phyloP scores from a whole-genome alignment of 2,329 filamentous ascomycete genomes.

The Macrophomina phaseolina region DNA sequence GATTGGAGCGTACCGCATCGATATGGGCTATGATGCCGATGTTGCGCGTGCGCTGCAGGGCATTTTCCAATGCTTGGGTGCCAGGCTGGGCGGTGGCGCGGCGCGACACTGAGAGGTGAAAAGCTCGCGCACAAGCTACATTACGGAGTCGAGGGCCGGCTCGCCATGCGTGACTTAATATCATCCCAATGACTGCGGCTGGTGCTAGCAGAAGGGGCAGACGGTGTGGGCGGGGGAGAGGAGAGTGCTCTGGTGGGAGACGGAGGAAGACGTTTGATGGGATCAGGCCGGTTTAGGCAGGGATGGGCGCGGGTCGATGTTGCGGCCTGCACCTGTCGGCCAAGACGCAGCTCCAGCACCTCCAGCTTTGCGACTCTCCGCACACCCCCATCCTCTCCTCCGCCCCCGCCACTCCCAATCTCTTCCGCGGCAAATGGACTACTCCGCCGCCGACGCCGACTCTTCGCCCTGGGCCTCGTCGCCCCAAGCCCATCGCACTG shows the following conservation, averaged over 20 bases:
- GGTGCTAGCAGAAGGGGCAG: background rate
- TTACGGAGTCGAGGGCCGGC: conserved; percentile 14
- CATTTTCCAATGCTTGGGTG: conserved; percentile 21
- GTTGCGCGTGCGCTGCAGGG: conserved; percentile 75
- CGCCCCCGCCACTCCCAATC: conserved; percentile 16
- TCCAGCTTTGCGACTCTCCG: conserved; percentile 9
- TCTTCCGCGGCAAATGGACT: conserved; percentile 62
- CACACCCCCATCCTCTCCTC: background rate
- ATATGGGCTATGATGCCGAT: conserved; percentile 99
- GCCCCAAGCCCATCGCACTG: conserved; percentile 57
- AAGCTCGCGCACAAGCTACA: conserved; percentile 10
- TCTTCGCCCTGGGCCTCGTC: conserved; percentile 69
- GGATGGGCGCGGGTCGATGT: conserved; percentile 12
- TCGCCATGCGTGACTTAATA: conserved; percentile 16
- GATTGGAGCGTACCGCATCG: conserved; percentile 69
- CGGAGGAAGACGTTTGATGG: conserved; percentile 18
- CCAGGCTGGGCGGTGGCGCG: conserved; percentile 28
- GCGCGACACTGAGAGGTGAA: conserved; percentile 7
- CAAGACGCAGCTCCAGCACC: conserved; percentile 16
- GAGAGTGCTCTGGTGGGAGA: background rate
- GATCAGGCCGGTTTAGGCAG: conserved; percentile 20
- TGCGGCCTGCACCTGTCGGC: conserved; percentile 11
- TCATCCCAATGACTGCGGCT: conserved; percentile 10
- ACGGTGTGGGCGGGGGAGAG: too few species aligned
- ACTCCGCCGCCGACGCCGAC: conserved; percentile 62